Base-by-base conservation (phyloP, 495 filamentous ascomycete genomes). In the Penicillium tannophilum region DNA sequence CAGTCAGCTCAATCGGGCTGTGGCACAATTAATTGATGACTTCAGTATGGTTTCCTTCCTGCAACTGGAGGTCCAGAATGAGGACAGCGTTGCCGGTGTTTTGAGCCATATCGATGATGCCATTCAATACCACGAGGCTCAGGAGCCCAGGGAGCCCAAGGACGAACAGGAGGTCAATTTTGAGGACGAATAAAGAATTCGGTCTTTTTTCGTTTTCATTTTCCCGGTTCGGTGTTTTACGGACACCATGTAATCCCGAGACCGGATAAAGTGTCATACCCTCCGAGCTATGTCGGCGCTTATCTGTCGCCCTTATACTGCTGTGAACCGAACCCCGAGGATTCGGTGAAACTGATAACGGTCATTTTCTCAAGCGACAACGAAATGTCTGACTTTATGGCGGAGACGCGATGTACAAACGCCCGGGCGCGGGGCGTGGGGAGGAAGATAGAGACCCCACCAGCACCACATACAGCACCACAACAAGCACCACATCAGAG, bases 41-140 rank as follows among this genome's bases (percentile, higher is more conserved):
- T 98, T 97, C 72, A 95, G 92, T 72, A 96, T 98, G 91, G 93
- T 98, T 5, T 94, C 88, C 19, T 98, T 94, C 69, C 77, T 97
- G 41, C 88, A 92, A 76, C 76, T 98, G 35, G 90, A 98, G 68
- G 90, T 85, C 48, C 90, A 93, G 63, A 88, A 97, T 62, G 94
- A 97, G 72, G 94, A 98, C 62, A 97, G 93, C 68, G 90, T 98
- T 9, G 86, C 84, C 4, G 86, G 87, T 8, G 86, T 98, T n/a
- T 71, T 98, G 60, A 97, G 93, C 78, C 93, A 97, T 66, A 96
- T 98, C 63, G 94, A 98, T 60, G 93, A 98, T 78, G 88, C 89
- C 6, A 93, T 97, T 60, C 95, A 97, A 62, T 98, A 85, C 72
- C 92, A 96, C 67, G 94, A 98, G 64, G 92, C 94, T 12, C 94